Base-by-base conservation (phyloP, 306 rosid species). In the Prinsepia uniflora region DNA sequence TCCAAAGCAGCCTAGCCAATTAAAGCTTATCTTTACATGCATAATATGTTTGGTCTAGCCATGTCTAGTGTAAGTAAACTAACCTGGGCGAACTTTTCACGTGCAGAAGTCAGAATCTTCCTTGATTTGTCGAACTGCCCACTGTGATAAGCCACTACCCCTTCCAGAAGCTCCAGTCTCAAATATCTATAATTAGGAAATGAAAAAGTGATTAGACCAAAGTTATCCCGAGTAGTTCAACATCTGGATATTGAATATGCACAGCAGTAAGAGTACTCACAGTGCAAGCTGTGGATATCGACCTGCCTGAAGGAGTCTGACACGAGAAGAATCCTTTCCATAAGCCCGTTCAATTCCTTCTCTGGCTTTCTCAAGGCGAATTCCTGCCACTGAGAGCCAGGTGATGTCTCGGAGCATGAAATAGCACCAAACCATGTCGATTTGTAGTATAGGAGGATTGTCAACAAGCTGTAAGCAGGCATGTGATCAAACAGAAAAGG, bases 391-490 rank as follows among this genome's bases (percentile, higher is more conserved):
- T 4, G 96, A 83, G 76, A 94, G 87, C 89, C 92, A 84, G 74
- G 79, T 83, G 42, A 94, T 85, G 74, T 94, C 97, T 82, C 83
- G 85, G 53, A 90, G 86, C 98, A 94, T 94, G 81, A 94, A 90
- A 81, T 94, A 94, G 90, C 98, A 94, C 98, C 98, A 94, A 41
- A 90, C 98, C 87, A 89, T 94, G 90, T 94, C 97, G 71, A 89
- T 81, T 90, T 90, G 98, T 60, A 94, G 88, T 75, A 90, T 94
- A 30, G 98, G 86, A 72, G 90, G 92, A 81, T 90, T 94, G 81
- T 90, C 98, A 63, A 94, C 72, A 75, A 87, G 81, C 98, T 94
- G 88, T 74, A 77, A 84, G 72, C 7, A 69, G 55, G 67, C 17
- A 59, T 8, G 75, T 17, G 20, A 61, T n/a, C 57, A 53, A 67